Percentiles rank a stretch among this genome's conserved stretches.
Evolutionary conservation across 305 asterid genomes (phyloP).

Genomic region (Coffea humblotiana): DNA sequence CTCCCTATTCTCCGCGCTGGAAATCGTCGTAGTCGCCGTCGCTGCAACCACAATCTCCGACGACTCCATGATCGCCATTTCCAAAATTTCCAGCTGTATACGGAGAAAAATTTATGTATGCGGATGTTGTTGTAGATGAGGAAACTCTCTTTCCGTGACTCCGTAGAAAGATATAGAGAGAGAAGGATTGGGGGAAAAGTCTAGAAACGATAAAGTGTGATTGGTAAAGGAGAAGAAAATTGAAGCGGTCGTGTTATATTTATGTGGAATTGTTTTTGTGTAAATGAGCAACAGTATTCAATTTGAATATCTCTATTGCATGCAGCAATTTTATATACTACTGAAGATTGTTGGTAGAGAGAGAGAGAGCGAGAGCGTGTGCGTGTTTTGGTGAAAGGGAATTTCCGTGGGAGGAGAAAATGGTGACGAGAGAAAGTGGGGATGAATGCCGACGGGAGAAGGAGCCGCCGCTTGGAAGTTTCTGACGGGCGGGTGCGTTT

Average conservation of each 20-base stretch:
- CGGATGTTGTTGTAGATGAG: not conserved
- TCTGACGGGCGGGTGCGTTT: not conserved
- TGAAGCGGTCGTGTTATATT: not conserved
- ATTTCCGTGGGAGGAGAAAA: not conserved
- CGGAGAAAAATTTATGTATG: not conserved
- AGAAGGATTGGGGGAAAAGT: constrained; percentile 2
- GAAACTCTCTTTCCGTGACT: not conserved
- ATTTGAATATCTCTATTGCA: not conserved
- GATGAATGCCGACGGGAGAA: not conserved
- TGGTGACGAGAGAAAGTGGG: not conserved
- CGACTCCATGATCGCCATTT: constrained; percentile 33
- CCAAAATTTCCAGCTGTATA: not conserved
- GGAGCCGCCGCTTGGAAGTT: not conserved
- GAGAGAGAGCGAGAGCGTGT: not conserved
- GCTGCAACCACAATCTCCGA: constrained; percentile 26
- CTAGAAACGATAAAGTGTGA: not conserved
- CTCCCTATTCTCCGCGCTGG: constrained; percentile 11
- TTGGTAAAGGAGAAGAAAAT: constrained; percentile 2
- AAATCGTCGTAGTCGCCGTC: not conserved
- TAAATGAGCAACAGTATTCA: not conserved
- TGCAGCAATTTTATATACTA: not conserved
- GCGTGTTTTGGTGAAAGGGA: too few species aligned
- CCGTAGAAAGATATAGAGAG: not conserved
- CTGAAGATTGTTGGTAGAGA: not conserved
- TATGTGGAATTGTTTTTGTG: not conserved